Percentiles rank a stretch among this genome's conserved stretches.
Conservation (phyloP, 2,329 filamentous ascomycete genomes). For the Rhytidhysteron rufulum region DNA sequence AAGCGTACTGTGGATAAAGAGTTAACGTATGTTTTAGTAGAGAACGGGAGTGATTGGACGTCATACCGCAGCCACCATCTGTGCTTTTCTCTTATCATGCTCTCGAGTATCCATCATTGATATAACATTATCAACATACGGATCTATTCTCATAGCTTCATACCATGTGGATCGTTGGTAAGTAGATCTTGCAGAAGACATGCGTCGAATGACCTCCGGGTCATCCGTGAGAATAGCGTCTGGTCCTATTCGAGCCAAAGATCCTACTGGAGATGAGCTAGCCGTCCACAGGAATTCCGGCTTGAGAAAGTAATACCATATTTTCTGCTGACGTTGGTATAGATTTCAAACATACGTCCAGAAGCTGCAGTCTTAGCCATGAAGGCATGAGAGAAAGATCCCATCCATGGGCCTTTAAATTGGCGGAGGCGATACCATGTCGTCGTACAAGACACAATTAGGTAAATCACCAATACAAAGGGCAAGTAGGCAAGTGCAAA, state of each 20-base stretch:
- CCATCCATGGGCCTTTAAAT: slow-evolving; percentile 18
- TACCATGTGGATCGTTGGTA: slow-evolving; percentile 33
- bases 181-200: slow-evolving; percentile 37
- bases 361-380: slow-evolving; percentile 13
- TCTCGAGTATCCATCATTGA: slow-evolving; percentile 44
- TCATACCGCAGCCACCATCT: slow-evolving; percentile 46
- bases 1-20: slow-evolving; percentile 38
- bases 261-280: no score
- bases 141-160: slow-evolving; percentile 47
- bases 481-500: slow-evolving; percentile 5
- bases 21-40: neutral
- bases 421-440: slow-evolving; percentile 19
- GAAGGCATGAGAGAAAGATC: slow-evolving; percentile 15
- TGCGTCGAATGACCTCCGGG: slow-evolving; percentile 43
- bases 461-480: slow-evolving; percentile 4
- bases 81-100: slow-evolving; percentile 37
- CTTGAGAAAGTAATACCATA: slow-evolving; percentile 10
- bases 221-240: slow-evolving; percentile 47
- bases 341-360: slow-evolving; percentile 10
- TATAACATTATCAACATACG: slow-evolving; percentile 49
- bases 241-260: slow-evolving; percentile 42
- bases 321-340: slow-evolving; percentile 9
- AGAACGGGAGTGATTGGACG: slow-evolving; percentile 19
- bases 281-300: neutral
- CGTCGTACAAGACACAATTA: slow-evolving; percentile 4